Conservation (phyloP, 768 basidiomycete species). For the Mycena olivaceomarginata region DNA sequence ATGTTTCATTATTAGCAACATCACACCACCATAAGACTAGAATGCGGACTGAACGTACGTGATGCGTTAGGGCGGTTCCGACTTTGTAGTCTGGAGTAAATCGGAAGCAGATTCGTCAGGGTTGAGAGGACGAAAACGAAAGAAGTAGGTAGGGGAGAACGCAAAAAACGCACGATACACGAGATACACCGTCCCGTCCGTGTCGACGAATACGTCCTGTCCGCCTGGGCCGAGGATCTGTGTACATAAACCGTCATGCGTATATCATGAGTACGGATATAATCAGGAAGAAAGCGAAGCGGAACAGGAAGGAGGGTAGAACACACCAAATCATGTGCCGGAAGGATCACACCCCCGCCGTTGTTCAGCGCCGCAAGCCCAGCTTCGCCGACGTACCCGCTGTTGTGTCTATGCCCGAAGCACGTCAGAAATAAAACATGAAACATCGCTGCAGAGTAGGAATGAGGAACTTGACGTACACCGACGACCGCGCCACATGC, state of each 20-base stretch:
- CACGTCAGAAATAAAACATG: background rate
- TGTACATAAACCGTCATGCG: too few relatives aligned
- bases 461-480: background rate
- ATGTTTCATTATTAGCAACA: background rate
- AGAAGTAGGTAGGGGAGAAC: background rate
- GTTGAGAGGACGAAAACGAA: background rate
- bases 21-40: background rate
- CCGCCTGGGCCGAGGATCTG: background rate
- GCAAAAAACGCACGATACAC: background rate
- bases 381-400: background rate
- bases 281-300: background rate
- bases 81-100: background rate
- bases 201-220: constrained; percentile 1
- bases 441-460: background rate
- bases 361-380: background rate
- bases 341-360: background rate
- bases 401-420: background rate
- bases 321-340: background rate
- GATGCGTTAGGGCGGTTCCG: background rate
- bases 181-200: background rate
- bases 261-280: too few relatives aligned
- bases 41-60: background rate
- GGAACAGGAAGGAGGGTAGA: background rate
- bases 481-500: background rate
- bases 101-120: background rate